phyloP scores from a whole-genome alignment of 805 yeast species.

The Saccharomycopsis malanga region DNA sequence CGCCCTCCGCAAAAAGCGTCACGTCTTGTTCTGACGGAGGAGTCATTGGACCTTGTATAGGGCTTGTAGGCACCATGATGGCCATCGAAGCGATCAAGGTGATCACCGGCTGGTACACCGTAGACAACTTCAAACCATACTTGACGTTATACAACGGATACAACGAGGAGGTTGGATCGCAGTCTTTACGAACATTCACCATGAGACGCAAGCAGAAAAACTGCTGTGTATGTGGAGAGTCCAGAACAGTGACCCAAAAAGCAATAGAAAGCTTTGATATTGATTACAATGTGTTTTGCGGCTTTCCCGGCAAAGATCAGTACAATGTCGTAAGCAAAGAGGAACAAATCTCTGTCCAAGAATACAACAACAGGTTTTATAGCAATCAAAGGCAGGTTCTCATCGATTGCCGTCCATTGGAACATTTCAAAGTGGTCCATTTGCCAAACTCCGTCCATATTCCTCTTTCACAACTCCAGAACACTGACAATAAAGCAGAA shows the following conservation, averaged over 20 bases:
- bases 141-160: conserved; percentile 62
- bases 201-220: conserved; percentile 60
- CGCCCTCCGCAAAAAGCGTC: conserved; percentile 80
- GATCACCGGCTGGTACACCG: conserved; percentile 46
- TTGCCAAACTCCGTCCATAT: conserved; percentile 55
- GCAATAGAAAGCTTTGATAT: conserved; percentile 40
- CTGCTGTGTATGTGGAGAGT: conserved; percentile 61
- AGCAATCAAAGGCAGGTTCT: conserved; percentile 26
- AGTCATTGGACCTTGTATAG: conserved; percentile 94
- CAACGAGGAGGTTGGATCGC: conserved; percentile 38
- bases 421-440: conserved; percentile 63
- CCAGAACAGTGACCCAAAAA: conserved; percentile 42
- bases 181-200: conserved; percentile 62
- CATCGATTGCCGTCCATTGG: conserved; percentile 75
- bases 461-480: conserved; percentile 47
- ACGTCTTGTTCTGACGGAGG: conserved; percentile 91
- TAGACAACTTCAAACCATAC: conserved; percentile 56
- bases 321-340: conserved; percentile 38
- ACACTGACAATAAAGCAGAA: conserved; percentile 27
- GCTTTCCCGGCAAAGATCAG: conserved; percentile 36
- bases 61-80: conserved; percentile 81
- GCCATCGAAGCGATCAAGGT: conserved; percentile 82
- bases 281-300: conserved; percentile 74
- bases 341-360: conserved; percentile 42
- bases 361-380: conserved; percentile 23